phyloP scores from a whole-genome alignment of 2,329 filamentous ascomycete species.

The Cercospora sp. region DNA sequence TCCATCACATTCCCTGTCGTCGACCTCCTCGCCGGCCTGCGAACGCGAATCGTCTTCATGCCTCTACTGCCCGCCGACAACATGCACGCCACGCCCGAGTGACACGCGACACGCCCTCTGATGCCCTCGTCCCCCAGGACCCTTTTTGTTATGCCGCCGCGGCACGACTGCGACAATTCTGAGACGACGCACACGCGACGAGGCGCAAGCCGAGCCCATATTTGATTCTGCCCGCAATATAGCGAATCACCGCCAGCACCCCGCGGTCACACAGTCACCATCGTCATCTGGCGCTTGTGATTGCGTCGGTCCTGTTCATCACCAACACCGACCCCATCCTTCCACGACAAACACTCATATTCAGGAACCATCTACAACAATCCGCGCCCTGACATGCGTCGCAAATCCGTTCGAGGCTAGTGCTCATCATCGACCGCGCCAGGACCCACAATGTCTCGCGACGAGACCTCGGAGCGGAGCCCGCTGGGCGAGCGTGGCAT shows the following conservation, averaged over 20 bases:
- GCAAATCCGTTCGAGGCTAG: background rate
- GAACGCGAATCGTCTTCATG: background rate
- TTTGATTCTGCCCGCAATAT: background rate
- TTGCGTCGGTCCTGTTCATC: background rate
- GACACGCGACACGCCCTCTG: background rate
- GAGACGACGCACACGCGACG: conserved; percentile 2
- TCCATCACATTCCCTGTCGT: background rate
- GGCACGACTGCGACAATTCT: conserved; percentile 3
- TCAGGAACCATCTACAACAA: background rate
- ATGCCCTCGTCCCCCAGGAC: background rate
- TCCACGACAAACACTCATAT: conserved; percentile 7
- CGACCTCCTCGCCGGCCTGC: background rate
- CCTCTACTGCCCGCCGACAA: background rate
- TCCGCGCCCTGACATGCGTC: conserved; percentile 4
- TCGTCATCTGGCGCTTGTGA: conserved; percentile 11
- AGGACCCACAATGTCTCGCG: conserved; percentile 19
- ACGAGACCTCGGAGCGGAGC: conserved; percentile 19
- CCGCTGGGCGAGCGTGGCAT: conserved; percentile 21
- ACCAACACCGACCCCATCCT: background rate
- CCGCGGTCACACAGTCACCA: conserved; percentile 18
- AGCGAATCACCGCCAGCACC: conserved; percentile 15
- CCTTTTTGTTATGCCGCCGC: background rate
- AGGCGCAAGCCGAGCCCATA: background rate
- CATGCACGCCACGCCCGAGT: background rate
- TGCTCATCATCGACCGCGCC: background rate